Evolutionary conservation across 2,329 filamentous ascomycete species (phyloP).

Genomic region (Neonectria sp.): DNA sequence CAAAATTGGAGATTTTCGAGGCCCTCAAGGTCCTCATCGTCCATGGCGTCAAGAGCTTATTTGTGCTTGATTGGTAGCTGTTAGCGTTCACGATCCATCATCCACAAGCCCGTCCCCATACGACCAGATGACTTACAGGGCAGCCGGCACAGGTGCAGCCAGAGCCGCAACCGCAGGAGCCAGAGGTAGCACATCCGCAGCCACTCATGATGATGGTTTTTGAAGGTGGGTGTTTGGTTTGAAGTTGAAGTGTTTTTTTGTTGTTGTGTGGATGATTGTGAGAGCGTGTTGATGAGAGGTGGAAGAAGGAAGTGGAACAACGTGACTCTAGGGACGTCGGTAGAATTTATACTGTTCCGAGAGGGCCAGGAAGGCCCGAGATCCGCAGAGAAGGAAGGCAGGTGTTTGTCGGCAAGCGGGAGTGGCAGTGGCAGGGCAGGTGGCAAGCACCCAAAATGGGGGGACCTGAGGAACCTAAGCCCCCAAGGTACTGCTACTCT

Average conservation of each 20-base stretch:
- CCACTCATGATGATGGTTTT: conserved; percentile 56
- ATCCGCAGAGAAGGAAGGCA: not conserved
- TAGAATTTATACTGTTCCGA: not conserved
- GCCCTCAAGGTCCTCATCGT: conserved; percentile 47
- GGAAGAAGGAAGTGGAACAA: conserved; percentile 2
- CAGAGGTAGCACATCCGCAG: conserved; percentile 59
- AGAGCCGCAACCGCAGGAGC: conserved; percentile 59
- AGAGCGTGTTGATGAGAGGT: conserved; percentile 23
- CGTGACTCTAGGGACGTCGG: not conserved
- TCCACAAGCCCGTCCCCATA: conserved; percentile 2
- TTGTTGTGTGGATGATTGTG: not conserved
- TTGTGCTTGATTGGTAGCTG: conserved; percentile 48
- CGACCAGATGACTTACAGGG: conserved; percentile 55
- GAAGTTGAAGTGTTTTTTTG: conserved; percentile 17
- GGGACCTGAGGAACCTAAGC: not conserved
- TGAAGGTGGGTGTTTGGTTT: conserved; percentile 19
- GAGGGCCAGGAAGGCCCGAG: not conserved
- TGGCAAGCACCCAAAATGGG: conserved; percentile 5
- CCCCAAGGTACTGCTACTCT: not conserved
- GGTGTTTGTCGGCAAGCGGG: not conserved
- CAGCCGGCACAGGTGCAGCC: conserved; percentile 60
- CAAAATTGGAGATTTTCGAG: conserved; percentile 22
- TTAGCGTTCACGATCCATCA: conserved; percentile 30
- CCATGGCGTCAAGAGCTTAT: conserved; percentile 38
- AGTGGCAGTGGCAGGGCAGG: not conserved